phyloP scores from a whole-genome alignment of 257 asterid genomes.

The Nicotiana benthamiana region DNA sequence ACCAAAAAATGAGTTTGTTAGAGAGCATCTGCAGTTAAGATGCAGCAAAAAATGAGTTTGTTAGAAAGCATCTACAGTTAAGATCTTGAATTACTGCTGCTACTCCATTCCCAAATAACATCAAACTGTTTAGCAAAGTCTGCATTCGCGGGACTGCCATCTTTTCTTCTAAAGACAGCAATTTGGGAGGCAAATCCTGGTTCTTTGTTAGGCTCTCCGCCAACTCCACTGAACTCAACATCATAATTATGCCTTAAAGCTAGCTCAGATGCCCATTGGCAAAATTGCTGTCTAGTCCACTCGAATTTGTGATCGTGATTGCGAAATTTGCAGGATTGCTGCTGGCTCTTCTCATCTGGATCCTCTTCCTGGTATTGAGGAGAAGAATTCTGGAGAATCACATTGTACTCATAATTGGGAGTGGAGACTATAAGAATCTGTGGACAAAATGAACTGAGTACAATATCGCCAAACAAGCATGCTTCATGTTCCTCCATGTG shows the following conservation, averaged over 20 bases:
- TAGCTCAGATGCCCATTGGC: slow-evolving; percentile 67
- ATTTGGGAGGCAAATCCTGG: slow-evolving; percentile 96
- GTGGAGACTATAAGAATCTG: slow-evolving; percentile 75
- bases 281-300: slow-evolving; percentile 83
- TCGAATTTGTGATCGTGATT: slow-evolving; percentile 94
- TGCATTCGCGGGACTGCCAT: slow-evolving; percentile 6
- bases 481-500: slow-evolving; percentile 96
- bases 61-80: background rate
- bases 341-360: slow-evolving; percentile 50
- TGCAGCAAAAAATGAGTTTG: background rate
- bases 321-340: slow-evolving; percentile 55
- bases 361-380: slow-evolving; percentile 55
- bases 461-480: slow-evolving; percentile 61
- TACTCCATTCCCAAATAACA: slow-evolving; percentile 67
- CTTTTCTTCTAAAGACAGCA: slow-evolving; percentile 63
- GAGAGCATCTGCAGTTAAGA: background rate
- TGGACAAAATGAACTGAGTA: slow-evolving; percentile 60
- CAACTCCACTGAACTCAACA: slow-evolving; percentile 82
- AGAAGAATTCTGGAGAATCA: slow-evolving; percentile 65
- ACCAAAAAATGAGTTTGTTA: background rate
- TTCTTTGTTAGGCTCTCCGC: slow-evolving; percentile 59
- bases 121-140: slow-evolving; percentile 27
- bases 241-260: slow-evolving; percentile 47
- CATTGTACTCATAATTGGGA: slow-evolving; percentile 89
- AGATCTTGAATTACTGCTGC: slow-evolving; percentile 6